Base-by-base conservation (phyloP, 805 yeast species). In the Kodamaea fukazawae region DNA sequence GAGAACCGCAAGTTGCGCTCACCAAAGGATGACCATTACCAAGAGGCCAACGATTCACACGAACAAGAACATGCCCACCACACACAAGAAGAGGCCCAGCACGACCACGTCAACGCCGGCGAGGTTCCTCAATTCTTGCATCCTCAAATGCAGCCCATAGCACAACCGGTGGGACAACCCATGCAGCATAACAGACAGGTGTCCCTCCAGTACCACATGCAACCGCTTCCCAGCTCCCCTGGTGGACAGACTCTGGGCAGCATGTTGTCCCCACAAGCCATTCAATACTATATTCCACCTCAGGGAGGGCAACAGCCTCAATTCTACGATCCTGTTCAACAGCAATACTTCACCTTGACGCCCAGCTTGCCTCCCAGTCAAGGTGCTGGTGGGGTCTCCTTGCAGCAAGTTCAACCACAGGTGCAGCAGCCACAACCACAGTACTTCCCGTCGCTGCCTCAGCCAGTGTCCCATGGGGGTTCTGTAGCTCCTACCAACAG, bases 271-370 rank as follows among this genome's bases (percentile, higher is more conserved):
- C 53, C 53, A 20, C 49, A 49, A 23, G 37, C 36, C 40, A 49
- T 48, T 41, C 61, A 53, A 50, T 48, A 53, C 40, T 48, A 51
- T 32, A 40, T 55, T n/a, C 45, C 48, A 25, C 41, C 52, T 36
- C 55, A 49, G 40, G 49, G 44, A 7, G 45, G 51, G 28, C 61
- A 45, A 43, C 69, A 57, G 42, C 61, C 67, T 4, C 73, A 65
- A 45, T 65, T 63, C 41, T 69, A 66, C 47, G 73, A 68, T 42
- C 73, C 73, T 1, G 65, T 65, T 5, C 70, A 63, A 53, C 73
- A 68, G 49, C 73, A 67, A 43, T 67, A 62, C 41, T 68, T 55
- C 43, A 68, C 68, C 9, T 53, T 68, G 30, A 60, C 66, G 18
- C 71, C 71, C 11, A 50, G 54, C 20, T 50, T 59, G n/a, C 63